Evolutionary conservation across 345 rosid species (phyloP), one percentile per base, ranked within the genome.

Genomic region (Rhodomyrtus tomentosa): DNA sequence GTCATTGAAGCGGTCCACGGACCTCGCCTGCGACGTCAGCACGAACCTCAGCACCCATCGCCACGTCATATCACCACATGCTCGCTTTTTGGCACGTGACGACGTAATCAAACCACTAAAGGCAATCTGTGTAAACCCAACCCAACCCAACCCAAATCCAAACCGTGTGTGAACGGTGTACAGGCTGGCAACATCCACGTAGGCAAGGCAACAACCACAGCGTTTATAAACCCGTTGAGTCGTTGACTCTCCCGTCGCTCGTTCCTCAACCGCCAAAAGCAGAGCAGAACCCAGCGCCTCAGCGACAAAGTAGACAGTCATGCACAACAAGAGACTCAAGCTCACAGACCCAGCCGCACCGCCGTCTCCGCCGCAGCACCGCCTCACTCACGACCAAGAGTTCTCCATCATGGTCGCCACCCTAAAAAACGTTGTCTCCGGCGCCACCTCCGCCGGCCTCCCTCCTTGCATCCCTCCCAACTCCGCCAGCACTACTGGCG

Each of bases 361-460:
- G 53, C 16, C 1, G 42, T 87, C 48, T 6, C 32, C 72, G 25
- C 87, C 84, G 2, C 87, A 36, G 5, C 27, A 32, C 55, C 92
- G 89, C 16, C 88, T 93, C 76, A 88, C 93, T 27, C 84, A 76
- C 21, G 95, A 95, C 59, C 94, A 93, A 49, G 99, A 97, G 83
- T 84, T 87, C 85, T 84, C 94, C 13, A 84, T 91, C 89, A 92
- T 97, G 90, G 98, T 95, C 83, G 84, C 92, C 12, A 93, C 93
- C 8, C 90, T 91, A 79, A 80, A 7, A 4, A 38, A 15, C 84
- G 80, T 74, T 73, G 38, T 55, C 81, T 84, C 15, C 82, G 84
- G 14, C 80, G 29, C 58, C 54, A 56, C 45, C 54, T 11, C n/a
- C 36, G 9, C 83, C 42, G 76, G 36, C 45, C 12, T 38, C 1